phyloP scores from a whole-genome alignment of 805 yeast genomes.

The Pichia insulana region DNA sequence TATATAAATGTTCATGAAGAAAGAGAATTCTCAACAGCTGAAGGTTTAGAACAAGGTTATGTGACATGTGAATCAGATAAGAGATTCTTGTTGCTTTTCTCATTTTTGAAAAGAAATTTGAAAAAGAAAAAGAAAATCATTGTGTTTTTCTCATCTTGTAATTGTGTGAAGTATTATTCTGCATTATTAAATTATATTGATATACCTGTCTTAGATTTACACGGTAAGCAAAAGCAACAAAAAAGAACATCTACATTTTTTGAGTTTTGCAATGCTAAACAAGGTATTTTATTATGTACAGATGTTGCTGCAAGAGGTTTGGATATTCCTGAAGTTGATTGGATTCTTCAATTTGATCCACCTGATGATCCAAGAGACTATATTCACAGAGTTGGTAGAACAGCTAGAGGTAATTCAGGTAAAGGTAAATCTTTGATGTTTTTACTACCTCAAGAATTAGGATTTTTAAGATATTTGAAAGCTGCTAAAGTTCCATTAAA shows the following conservation, averaged over 20 bases:
- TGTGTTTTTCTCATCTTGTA: conserved; percentile 93
- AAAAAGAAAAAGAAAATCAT: conserved; percentile 90
- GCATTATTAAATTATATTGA: conserved; percentile 94
- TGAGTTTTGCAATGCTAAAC: conserved; percentile 95
- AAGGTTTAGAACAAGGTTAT: conserved; percentile 96
- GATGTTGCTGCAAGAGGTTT: conserved; percentile 99
- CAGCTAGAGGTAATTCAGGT: conserved; percentile 88
- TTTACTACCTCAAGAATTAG: conserved; percentile 86
- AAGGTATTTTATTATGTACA: conserved; percentile 88
- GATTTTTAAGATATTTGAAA: conserved; percentile 87
- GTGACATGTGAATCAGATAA: conserved; percentile 96
- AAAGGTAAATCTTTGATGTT: conserved; percentile 94
- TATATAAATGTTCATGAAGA: conserved; percentile 90
- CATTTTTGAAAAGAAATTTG: conserved; percentile 85
- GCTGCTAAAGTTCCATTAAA: conserved; percentile 96
- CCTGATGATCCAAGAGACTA: conserved; percentile 99
- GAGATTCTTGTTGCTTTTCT: conserved; percentile 80
- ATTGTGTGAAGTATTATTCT: conserved; percentile 92
- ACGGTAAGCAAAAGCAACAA: conserved; percentile 98
- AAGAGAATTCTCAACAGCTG: conserved; percentile 82
- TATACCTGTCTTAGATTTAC: conserved; percentile 90
- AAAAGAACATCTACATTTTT: conserved; percentile 97
- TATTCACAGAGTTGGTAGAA: conserved; percentile 97
- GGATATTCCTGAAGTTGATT: conserved; percentile 97
- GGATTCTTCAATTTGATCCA: conserved; percentile 98